Percentiles rank a stretch among this genome's conserved stretches.
Evolutionary conservation across 495 filamentous ascomycete species (phyloP).

Genomic region (Poronia punctata): DNA sequence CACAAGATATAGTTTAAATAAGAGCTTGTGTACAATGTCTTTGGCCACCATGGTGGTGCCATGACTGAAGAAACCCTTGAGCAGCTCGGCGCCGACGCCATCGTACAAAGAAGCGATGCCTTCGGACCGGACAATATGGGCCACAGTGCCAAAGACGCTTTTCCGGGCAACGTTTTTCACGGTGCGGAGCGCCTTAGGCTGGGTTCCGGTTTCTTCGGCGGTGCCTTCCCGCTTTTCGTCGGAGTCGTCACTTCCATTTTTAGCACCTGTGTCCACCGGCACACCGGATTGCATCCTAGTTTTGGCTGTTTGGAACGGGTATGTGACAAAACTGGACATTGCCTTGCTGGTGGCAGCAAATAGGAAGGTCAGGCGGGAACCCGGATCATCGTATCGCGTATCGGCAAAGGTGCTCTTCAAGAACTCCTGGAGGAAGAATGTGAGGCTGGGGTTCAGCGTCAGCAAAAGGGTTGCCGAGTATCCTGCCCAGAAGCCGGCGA

Average conservation of each 20-base stretch:
- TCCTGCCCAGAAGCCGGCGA: slow-evolving; percentile 81
- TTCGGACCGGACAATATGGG: slow-evolving; percentile 57
- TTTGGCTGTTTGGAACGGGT: slow-evolving; percentile 80
- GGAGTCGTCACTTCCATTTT: slow-evolving; percentile 16
- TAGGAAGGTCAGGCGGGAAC: slow-evolving; percentile 44
- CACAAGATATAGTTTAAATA: slow-evolving; percentile 63
- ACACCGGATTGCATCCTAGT: slow-evolving; percentile 53
- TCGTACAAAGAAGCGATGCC: slow-evolving; percentile 68
- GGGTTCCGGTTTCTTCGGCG: slow-evolving; percentile 6
- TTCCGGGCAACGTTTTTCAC: slow-evolving; percentile 23
- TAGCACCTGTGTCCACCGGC: slow-evolving; percentile 28
- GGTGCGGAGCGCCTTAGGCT: slow-evolving; percentile 10
- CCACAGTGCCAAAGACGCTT: slow-evolving; percentile 57
- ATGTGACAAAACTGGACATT: slow-evolving; percentile 70
- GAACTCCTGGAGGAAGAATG: slow-evolving; percentile 73
- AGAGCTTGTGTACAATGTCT: slow-evolving; percentile 65
- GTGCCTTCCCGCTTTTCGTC: slow-evolving; percentile 11
- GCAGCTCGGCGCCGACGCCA: slow-evolving; percentile 66
- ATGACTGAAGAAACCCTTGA: slow-evolving; percentile 82
- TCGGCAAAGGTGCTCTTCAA: slow-evolving; percentile 50
- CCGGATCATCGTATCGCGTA: slow-evolving; percentile 45
- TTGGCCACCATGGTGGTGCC: slow-evolving; percentile 89
- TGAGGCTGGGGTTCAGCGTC: slow-evolving; percentile 80
- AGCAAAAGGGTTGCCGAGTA: slow-evolving; percentile 76
- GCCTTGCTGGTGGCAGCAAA: slow-evolving; percentile 78